Percentiles rank a stretch among this genome's conserved stretches.
Conservation (phyloP, 257 asterid species). For the Fraxinus excelsior region DNA sequence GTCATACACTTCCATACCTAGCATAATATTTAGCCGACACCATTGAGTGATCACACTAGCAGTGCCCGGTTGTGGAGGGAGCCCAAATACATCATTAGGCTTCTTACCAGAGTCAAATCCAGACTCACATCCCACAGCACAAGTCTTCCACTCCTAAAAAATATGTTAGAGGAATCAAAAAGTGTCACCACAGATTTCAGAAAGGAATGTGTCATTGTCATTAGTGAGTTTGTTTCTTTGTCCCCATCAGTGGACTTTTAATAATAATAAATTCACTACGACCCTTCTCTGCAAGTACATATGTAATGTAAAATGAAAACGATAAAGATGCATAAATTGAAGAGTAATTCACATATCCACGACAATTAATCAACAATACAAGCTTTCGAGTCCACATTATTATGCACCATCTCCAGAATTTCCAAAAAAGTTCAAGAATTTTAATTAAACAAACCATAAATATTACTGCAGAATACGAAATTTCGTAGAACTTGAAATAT, state of each 20-base stretch:
- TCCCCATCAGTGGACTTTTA: neutral
- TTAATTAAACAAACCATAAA: too few species aligned
- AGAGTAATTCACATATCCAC: neutral
- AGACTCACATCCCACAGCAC: constrained; percentile 80
- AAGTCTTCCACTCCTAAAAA: constrained; percentile 66
- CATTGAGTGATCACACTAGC: constrained; percentile 83
- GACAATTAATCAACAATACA: neutral
- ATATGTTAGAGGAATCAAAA: constrained; percentile 19
- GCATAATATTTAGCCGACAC: constrained; percentile 78
- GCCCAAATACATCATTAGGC: constrained; percentile 75
- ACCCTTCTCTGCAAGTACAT: constrained; percentile 14
- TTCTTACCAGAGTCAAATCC: constrained; percentile 42
- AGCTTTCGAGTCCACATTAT: neutral
- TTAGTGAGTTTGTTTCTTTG: neutral
- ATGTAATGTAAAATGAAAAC: constrained; percentile 5
- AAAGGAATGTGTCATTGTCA: neutral
- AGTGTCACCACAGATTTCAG: neutral
- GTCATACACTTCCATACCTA: constrained; percentile 24
- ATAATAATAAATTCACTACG: constrained; percentile 13
- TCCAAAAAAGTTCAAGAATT: too few species aligned
- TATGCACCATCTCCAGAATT: neutral
- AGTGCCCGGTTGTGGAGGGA: constrained; percentile 44
- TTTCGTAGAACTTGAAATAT: too few species aligned
- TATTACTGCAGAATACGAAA: too few species aligned
- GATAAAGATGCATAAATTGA: neutral